Conservation (phyloP, 805 yeast genomes). For the Grigorovia yakushimaensis region DNA sequence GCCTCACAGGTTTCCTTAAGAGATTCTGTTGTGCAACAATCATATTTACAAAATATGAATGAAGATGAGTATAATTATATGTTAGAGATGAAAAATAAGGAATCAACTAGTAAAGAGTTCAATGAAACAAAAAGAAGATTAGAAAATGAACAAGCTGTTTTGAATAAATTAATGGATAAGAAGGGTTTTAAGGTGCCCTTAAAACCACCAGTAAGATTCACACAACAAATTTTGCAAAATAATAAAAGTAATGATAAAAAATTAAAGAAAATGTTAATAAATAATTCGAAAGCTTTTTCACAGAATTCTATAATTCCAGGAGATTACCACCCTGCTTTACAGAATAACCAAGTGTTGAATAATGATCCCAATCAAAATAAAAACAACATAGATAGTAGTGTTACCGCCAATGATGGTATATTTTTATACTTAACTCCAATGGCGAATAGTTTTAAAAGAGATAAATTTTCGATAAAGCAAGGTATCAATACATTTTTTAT, state of each 20-base stretch:
- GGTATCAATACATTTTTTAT: slow-evolving; percentile 58
- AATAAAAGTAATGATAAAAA: slow-evolving; percentile 2
- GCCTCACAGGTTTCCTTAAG: slow-evolving; percentile 42
- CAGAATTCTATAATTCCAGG: slow-evolving; percentile 3
- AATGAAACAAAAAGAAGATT: slow-evolving; percentile 9
- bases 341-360: too few species aligned
- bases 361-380: neutral
- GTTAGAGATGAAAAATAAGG: slow-evolving; percentile 7
- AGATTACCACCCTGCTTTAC: neutral
- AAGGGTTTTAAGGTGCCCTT: slow-evolving; percentile 25
- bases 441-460: slow-evolving; percentile 35
- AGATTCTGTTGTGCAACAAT: slow-evolving; percentile 63
- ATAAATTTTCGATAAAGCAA: slow-evolving; percentile 52
- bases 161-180: slow-evolving; percentile 7
- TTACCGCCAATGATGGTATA: slow-evolving; percentile 33
- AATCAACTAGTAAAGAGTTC: neutral
- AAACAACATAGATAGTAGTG: slow-evolving; percentile 8
- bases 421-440: slow-evolving; percentile 52
- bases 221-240: slow-evolving; percentile 14
- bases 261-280: neutral
- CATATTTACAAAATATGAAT: slow-evolving; percentile 30
- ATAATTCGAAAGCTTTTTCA: slow-evolving; percentile 4
- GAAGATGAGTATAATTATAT: slow-evolving; percentile 26
- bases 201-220: slow-evolving; percentile 19
- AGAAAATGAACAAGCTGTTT: slow-evolving; percentile 10